Evolutionary conservation across 176 grass and related monocot genomes (phyloP).

Genomic region (Canna indica): DNA sequence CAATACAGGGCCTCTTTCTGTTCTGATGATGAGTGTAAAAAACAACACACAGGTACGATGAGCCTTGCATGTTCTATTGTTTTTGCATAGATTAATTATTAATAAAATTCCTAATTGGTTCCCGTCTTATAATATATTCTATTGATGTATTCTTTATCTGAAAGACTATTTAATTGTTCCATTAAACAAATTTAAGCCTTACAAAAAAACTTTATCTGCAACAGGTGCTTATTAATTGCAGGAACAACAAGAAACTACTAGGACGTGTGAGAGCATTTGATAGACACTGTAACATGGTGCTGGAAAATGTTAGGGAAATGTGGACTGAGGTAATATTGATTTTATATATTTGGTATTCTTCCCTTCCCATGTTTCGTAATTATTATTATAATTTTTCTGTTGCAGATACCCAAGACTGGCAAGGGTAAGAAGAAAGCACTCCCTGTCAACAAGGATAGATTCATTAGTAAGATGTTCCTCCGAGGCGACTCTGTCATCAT

Average conservation of each 20-base stretch:
- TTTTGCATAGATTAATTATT: too few species aligned
- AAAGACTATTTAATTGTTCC: too few species aligned
- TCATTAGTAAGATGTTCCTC: constrained; percentile 99
- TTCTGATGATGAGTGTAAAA: constrained; percentile 80
- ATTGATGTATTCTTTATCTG: too few species aligned
- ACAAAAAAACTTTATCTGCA: not conserved
- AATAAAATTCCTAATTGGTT: too few species aligned
- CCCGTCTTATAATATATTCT: too few species aligned
- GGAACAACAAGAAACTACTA: constrained; percentile 94
- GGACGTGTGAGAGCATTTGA: constrained; percentile 92
- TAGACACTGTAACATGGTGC: constrained; percentile 95
- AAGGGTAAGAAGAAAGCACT: constrained; percentile 99
- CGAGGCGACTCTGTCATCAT: constrained; percentile 87
- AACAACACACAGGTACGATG: constrained; percentile 62
- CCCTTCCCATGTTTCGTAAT: not conserved
- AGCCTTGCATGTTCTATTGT: too few species aligned
- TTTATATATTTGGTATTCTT: not conserved
- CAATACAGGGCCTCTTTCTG: constrained; percentile 65
- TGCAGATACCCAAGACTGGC: constrained; percentile 75
- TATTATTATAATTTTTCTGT: not conserved
- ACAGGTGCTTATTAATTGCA: constrained; percentile 84
- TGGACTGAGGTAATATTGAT: constrained; percentile 67
- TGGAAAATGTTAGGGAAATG: constrained; percentile 96
- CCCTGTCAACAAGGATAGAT: constrained; percentile 87
- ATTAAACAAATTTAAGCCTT: not conserved